Percentiles rank a stretch among this genome's conserved stretches.
Evolutionary conservation across 805 yeast species (phyloP).

Genomic region (Candida mattraensis): DNA sequence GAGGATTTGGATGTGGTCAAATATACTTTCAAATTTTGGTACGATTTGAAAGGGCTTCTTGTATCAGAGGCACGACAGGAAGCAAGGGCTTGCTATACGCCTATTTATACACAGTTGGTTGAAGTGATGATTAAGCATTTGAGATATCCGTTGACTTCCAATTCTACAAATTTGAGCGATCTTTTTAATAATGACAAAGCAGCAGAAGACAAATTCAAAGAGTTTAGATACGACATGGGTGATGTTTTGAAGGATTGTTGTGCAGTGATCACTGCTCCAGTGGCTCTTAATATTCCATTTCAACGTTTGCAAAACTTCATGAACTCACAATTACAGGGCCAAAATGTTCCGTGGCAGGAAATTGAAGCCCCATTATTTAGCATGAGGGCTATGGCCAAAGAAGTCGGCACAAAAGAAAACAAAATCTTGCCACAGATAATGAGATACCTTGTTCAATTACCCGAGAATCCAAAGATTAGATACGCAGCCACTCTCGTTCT

Average conservation of each 20-base stretch:
- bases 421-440: constrained; percentile 74
- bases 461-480: constrained; percentile 82
- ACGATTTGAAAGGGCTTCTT: constrained; percentile 69
- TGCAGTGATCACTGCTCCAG: constrained; percentile 77
- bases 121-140: constrained; percentile 65
- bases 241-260: constrained; percentile 97
- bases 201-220: constrained; percentile 88
- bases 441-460: constrained; percentile 65
- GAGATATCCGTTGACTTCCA: constrained; percentile 59
- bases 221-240: constrained; percentile 95
- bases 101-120: constrained; percentile 58
- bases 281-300: constrained; percentile 71
- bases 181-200: constrained; percentile 70
- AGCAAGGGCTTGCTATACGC: constrained; percentile 50
- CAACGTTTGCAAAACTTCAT: constrained; percentile 48
- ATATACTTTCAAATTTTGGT: constrained; percentile 94
- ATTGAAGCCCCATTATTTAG: constrained; percentile 89
- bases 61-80: constrained; percentile 56
- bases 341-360: constrained; percentile 68
- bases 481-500: constrained; percentile 91
- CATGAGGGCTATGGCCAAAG: constrained; percentile 93
- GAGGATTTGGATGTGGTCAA: constrained; percentile 87
- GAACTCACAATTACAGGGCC: constrained; percentile 35
- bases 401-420: constrained; percentile 64
- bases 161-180: constrained; percentile 38